Base-by-base conservation (phyloP, 2,329 filamentous ascomycete species). In the Colletotrichum sp. region DNA sequence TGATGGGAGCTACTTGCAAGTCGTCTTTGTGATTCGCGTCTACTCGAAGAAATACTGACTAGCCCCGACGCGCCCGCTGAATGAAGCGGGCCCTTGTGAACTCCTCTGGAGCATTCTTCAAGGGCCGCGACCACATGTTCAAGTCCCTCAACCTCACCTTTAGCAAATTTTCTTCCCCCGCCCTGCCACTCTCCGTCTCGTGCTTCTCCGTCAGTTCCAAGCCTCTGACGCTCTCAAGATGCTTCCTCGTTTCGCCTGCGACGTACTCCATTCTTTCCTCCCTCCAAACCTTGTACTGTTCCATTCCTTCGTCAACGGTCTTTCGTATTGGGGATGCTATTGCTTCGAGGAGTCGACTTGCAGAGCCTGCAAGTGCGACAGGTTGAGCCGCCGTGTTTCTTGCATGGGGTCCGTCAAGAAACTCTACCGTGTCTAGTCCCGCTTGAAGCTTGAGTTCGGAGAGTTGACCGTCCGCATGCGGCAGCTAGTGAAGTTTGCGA, bases 321-420 rank as follows among this genome's bases (percentile, higher is more conserved):
- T 59, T 68, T 84, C 30, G 98, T 86, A 75, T 93, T 92, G 0
- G 94, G 92, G 77, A 93, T 88, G 39, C 98, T 87, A 15, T 90
- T 89, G 12, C 91, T 88, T 66, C 98, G 87, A 8, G 87, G 87
- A 5, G 84, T 82, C 4, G 89, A 91, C 24, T 74, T 95, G 92
- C 60, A 99, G 88, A 1, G 95, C 92, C 28, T 95, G 95, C 24
- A 98, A 88, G 82, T 99, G 96, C 3, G 94, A 94, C 21, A 98
- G 89, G 1, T 95, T 93, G 83, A 98, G 98, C 18, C 18, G 92
- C 90, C 0, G 94, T 91, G 36, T 39, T 18, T 39, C 36, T 39
- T 18, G 16, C 16, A 39, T 18, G 4, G 7, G 36, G 7, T 18
- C 16, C 16, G 7, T 18, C 16, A 18, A 18, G 16, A 39, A 16